phyloP scores from a whole-genome alignment of 768 basidiomycete species.

The Naganishia friedmannii region DNA sequence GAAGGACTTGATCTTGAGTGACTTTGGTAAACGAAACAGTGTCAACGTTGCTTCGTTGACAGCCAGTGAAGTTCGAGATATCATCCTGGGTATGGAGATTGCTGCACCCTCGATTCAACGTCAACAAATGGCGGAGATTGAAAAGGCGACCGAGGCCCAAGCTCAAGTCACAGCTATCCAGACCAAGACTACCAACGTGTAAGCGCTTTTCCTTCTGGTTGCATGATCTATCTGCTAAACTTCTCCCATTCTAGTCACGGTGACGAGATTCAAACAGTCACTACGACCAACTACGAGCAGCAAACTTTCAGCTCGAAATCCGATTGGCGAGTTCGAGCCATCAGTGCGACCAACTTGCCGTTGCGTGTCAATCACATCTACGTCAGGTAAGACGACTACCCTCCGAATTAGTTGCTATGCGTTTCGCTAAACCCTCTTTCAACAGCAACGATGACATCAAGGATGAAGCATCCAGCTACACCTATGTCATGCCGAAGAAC shows the following conservation, averaged over 20 bases:
- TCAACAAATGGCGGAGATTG: conserved; percentile 98
- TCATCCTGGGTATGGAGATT: conserved; percentile 98
- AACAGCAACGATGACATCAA: conserved; percentile 86
- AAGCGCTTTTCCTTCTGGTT: not conserved
- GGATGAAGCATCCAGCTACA: conserved; percentile 90
- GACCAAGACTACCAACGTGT: conserved; percentile 92
- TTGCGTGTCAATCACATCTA: conserved; percentile 97
- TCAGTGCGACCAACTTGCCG: conserved; percentile 91
- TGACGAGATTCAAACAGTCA: conserved; percentile 90
- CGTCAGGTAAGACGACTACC: conserved; percentile 60
- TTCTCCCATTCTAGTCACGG: conserved; percentile 59
- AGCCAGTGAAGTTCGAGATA: conserved; percentile 92
- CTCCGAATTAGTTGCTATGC: not conserved
- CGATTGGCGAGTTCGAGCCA: conserved; percentile 98
- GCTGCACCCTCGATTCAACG: conserved; percentile 63
- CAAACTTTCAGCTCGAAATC: conserved; percentile 99
- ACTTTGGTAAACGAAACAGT: conserved; percentile 97
- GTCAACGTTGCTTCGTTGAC: conserved; percentile 98
- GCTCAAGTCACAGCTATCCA: conserved; percentile 93
- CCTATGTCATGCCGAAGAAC: conserved; percentile 96
- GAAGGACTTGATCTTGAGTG: conserved; percentile 89
- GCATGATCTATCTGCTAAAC: not conserved
- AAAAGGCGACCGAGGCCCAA: conserved; percentile 92
- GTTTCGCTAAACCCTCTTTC: not conserved
- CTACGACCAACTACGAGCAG: conserved; percentile 97